Base-by-base conservation (phyloP, 1,139 yeast species). In the Yamadazyma oceani region DNA sequence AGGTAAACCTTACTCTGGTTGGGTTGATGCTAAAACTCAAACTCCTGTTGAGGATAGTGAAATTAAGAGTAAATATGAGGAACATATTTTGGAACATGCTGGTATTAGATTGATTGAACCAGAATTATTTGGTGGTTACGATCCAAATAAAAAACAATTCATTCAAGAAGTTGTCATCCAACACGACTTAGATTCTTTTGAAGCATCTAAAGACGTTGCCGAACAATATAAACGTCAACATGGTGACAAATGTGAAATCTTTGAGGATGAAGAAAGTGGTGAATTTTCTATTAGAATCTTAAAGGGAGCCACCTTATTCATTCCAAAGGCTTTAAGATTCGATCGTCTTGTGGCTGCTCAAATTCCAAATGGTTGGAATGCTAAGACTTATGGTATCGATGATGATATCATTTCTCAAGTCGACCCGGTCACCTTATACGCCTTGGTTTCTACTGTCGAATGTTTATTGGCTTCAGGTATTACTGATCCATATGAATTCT, bases 291-390 rank as follows among this genome's bases (percentile, higher is more conserved):
- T 92, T 45, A 80, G 80, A 54, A 76, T 92, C 62, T 75, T 90
- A 65, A 87, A 87, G 80, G 98, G 98, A 55, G 96, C 98, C 39
- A 80, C 85, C 37, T 78, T 92, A 56, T 82, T 68, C 62, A 80
- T 92, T 67, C 98, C 98, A 62, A 92, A 92, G 79, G 98, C 98
- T 26, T 78, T 92, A 63, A 83, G 82, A 70, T 90, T 86, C 56
- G 96, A 92, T 71, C 83, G 98, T 66, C 74, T 92, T 53, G 98
- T 92, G 58, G 97, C 98, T 47, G 98, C 98, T 62, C 98, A 92
- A 77, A 85, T 92, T 53, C 98, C 98, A 57, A 84, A 95, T 39
- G 98, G 98, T 59, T 92, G 98, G 98, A 76, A 88, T 62, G 97
- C 98, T 41, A 83, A 81, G 61, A 82, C 85, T 47, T 92, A 90